Evolutionary conservation across 371 early-diverging fungal genomes (phyloP), one percentile per base, ranked within the genome.

Genomic region (Mucor piriformis): DNA sequence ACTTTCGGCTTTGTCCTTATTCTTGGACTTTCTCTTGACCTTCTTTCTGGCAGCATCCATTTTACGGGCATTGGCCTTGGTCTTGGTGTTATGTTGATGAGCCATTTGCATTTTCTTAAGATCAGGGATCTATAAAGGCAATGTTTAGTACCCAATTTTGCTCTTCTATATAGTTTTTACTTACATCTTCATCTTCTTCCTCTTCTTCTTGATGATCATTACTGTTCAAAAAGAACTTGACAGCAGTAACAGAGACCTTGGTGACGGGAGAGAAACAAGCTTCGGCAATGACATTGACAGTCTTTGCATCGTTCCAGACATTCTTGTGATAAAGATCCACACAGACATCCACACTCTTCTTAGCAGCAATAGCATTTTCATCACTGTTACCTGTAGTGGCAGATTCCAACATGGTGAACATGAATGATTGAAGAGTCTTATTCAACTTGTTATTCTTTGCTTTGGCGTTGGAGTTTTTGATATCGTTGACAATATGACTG

Each of bases 231-330:
- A 97, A 97, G 70, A 98, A 98, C 54, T 94, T 88, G n/a, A 96
- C 72, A 3, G 96, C 97, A 3, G 95, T 92, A 6, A 93, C 90
- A 53, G 90, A 86, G 32, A 98, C 83, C 72, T 96, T 97, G 64
- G 91, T 82, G 25, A 88, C 82, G 20, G 91, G 89, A 29, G 94
- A 95, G 57, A 96, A 94, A 73, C 95, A 95, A 10, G 96, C 97
- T 71, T 95, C 92, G 6, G 95, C 94, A 72, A 98, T 92, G 25
- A 97, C 93, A 76, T 97, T 97, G 65, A 95, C 96, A 6, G 98
- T 97, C 76, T 97, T 97, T 29, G 89, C 88, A 74, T 97, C 98
- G 60, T 96, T 92, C 87, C 98, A 98, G 4, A 98, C 82, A 59
- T 92, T 88, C 76, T 97, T 97, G 62, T 88, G 84, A 77, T 98